Evolutionary conservation across 768 basidiomycete genomes (phyloP).

Genomic region (Suillus bovinus): DNA sequence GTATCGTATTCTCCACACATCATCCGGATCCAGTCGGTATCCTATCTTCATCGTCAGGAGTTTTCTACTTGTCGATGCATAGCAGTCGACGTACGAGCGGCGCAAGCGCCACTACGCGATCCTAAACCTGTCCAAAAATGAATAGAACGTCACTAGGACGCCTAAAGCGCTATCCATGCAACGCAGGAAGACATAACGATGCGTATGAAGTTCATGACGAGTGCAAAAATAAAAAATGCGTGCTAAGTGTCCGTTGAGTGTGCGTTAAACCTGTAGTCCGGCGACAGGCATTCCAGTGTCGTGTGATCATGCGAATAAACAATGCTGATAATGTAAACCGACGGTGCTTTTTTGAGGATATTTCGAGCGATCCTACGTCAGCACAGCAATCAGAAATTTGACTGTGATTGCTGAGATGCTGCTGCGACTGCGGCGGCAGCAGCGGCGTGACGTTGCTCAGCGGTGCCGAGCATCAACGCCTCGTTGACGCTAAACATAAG

Average conservation of each 20-base stretch:
- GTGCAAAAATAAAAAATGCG: conserved; percentile 42
- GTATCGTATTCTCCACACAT: conserved; percentile 55
- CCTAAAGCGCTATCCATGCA: conserved; percentile 17
- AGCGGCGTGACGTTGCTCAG: conserved; percentile 66
- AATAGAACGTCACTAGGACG: conserved; percentile 27
- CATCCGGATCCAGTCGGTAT: conserved; percentile 48
- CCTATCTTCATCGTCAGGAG: conserved; percentile 50
- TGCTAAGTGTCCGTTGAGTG: conserved; percentile 43
- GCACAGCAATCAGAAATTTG: conserved; percentile 46
- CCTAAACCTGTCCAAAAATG: conserved; percentile 39
- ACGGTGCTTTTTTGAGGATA: conserved; percentile 24
- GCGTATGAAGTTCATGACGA: conserved; percentile 36
- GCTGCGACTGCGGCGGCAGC: conserved; percentile 58
- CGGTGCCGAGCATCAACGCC: conserved; percentile 84
- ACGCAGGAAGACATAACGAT: conserved; percentile 23
- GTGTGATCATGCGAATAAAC: conserved; percentile 36
- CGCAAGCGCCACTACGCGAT: conserved; percentile 35
- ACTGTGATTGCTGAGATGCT: conserved; percentile 43
- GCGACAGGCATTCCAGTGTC: conserved; percentile 51
- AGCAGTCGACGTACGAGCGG: conserved; percentile 41
- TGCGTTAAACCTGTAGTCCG: conserved; percentile 60
- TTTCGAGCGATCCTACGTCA: conserved; percentile 15
- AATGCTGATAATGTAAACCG: conserved; percentile 40
- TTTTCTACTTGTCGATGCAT: conserved; percentile 33
- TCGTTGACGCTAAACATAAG: conserved; percentile 64